A percentile compares a stretch with the other conserved stretches of the same genome.
Evolutionary conservation across 23 red algal genomes (phyloP).

Genomic region (Chondrus crispus): DNA sequence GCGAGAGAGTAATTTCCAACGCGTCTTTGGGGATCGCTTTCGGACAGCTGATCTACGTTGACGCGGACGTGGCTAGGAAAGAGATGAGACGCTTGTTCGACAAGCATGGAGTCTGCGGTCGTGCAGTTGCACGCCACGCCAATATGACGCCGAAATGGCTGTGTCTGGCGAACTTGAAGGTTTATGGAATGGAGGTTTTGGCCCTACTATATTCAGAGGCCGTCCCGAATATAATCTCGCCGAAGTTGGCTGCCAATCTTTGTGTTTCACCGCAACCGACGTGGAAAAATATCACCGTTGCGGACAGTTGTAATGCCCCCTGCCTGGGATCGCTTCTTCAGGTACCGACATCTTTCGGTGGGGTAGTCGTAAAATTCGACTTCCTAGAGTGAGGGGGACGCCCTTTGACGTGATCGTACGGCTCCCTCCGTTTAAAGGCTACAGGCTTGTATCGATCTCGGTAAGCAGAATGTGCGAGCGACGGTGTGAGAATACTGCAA

Average conservation of each 20-base stretch:
- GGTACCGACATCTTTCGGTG: neutral
- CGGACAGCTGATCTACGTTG: neutral
- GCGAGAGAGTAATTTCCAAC: too few relatives aligned
- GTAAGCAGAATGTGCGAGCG: neutral
- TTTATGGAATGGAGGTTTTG: neutral
- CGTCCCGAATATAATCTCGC: neutral
- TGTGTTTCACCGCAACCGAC: neutral
- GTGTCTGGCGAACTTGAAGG: neutral
- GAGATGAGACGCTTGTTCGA: neutral
- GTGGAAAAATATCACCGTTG: neutral
- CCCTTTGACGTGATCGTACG: too few relatives aligned
- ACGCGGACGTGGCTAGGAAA: neutral
- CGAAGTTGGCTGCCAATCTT: neutral
- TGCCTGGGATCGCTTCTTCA: neutral
- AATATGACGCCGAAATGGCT: neutral
- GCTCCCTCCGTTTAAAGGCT: neutral
- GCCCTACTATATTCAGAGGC: conserved; percentile 11
- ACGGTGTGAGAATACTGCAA: too few relatives aligned
- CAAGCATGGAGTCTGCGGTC: neutral
- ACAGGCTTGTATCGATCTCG: neutral
- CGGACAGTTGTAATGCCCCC: neutral
- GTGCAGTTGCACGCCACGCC: neutral
- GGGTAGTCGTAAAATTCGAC: neutral
- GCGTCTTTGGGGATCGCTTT: neutral
- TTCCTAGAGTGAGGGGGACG: neutral